These are phyloP conservation scores for Globisporangium megalacanthum DNA, from an alignment of 352 stramenopile genomes.

Conservation along the genomic window DNA sequence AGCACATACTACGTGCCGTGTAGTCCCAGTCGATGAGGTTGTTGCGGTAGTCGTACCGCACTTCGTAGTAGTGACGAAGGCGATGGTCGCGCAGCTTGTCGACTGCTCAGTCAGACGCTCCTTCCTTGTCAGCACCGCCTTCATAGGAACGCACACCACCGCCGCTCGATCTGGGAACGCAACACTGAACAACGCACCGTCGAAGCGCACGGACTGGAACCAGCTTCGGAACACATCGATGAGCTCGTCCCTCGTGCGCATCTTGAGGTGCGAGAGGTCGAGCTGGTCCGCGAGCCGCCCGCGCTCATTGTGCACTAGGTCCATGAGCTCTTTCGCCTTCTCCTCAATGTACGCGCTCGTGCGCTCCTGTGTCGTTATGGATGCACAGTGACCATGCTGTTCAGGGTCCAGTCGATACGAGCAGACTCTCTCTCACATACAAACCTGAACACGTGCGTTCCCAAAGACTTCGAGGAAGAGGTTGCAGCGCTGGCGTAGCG, in stretches of 20 bases:
- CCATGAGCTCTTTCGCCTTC: slow-evolving; percentile 56
- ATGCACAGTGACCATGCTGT: not conserved
- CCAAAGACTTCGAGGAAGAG: slow-evolving; percentile 93
- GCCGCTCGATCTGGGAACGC: no score
- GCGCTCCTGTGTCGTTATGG: slow-evolving; percentile 39
- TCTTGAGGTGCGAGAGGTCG: slow-evolving; percentile 87
- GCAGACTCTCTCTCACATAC: not conserved
- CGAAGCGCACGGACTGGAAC: slow-evolving; percentile 60
- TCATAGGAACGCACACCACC: not conserved
- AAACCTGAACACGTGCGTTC: slow-evolving; percentile 83
- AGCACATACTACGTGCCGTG: slow-evolving; percentile 34
- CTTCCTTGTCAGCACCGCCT: not conserved
- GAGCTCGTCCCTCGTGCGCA: slow-evolving; percentile 86
- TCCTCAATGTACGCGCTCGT: slow-evolving; percentile 83
- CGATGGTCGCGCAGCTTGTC: slow-evolving; percentile 78
- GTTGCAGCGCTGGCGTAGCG: slow-evolving; percentile 86
- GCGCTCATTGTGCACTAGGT: slow-evolving; percentile 70
- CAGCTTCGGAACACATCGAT: slow-evolving; percentile 85
- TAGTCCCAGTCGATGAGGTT: slow-evolving; percentile 96
- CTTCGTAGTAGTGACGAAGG: slow-evolving; percentile 88
- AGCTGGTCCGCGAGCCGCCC: slow-evolving; percentile 56
- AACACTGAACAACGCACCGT: slow-evolving; percentile 31
- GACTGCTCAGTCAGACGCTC: slow-evolving; percentile 26
- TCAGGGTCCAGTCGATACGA: not conserved
- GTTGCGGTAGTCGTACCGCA: slow-evolving; percentile 90